Base-by-base conservation (phyloP, 768 basidiomycete species). In the Fomitopsis serialis region DNA sequence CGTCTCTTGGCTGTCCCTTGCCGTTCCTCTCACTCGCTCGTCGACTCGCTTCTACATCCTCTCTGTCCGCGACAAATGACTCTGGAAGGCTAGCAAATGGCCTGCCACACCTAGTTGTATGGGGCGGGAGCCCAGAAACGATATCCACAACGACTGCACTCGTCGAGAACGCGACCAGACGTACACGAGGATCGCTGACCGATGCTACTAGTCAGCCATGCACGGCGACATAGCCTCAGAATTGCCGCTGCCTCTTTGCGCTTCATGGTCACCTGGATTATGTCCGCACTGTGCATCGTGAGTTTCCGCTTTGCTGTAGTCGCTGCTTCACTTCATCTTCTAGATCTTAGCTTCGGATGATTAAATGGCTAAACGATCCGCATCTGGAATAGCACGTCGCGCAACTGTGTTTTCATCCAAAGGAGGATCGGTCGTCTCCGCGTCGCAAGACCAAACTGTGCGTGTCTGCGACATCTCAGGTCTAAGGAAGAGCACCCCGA, bases 391-490 rank as follows among this genome's bases (percentile, higher is more conserved):
- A 98, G 94, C 78, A 97, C 95, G 25, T 93, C 91, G 25, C 80
- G 97, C 58, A 93, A 94, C 65, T 98, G 96, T 72, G 97, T 99
- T 60, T 95, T 96, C 40, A 94, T 98, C 59, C 84, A 98, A 97
- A 70, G 97, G 98, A 56, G 96, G 98, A 66, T 85, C 98, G 58
- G 84, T 99, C 63, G 97, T 99, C 32, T 97, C 95, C 35, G 89
- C 96, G 3, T 95, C 94, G 10, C 97, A 98, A 90, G 97, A 99
- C 68, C 91, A 98, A 69, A 98, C 97, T 5, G 96, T 99, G 42
- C 89, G 97, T 46, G 97, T 99, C 2, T 99, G 97, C 97, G 97
- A 99, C 66, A 97, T 98, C 61, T 98, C 97, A 11, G 92, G 93
- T 27, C 78, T 99, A n/a, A 87, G 94, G 62, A 98, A 96, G 75